A percentile compares a stretch with the other conserved stretches of the same genome.
phyloP scores from a whole-genome alignment of 139 green algal species.

The Zygnema cylindricum region DNA sequence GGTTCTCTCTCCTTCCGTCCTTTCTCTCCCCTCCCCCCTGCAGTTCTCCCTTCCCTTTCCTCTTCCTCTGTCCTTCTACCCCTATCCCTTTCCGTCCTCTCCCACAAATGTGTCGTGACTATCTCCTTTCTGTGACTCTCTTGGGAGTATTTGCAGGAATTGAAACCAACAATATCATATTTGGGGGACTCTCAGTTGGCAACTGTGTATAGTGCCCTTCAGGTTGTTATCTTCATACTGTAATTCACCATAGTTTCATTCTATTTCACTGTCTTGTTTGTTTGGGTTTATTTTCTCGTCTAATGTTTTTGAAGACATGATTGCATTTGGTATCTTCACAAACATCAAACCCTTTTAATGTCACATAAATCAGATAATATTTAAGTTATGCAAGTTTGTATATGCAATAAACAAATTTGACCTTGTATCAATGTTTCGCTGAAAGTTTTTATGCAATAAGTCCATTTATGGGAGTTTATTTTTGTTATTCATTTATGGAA shows the following conservation, averaged over 20 bases:
- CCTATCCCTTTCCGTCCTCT: neutral
- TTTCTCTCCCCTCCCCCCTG: neutral
- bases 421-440: neutral
- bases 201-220: slow-evolving; percentile 24
- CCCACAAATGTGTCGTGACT: neutral
- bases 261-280: neutral
- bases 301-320: neutral
- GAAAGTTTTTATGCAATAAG: neutral
- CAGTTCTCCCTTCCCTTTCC: neutral
- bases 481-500: neutral
- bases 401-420: neutral
- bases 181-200: neutral
- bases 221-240: slow-evolving; percentile 7
- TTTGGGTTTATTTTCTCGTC: neutral
- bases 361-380: neutral
- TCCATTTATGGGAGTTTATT: neutral
- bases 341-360: neutral
- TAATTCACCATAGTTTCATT: slow-evolving; percentile 4
- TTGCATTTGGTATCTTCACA: neutral
- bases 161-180: slow-evolving; percentile 36
- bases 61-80: neutral
- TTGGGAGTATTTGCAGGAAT: slow-evolving; percentile 11
- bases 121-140: neutral
- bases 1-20: neutral
- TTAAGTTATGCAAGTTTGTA: neutral